Base-by-base conservation (phyloP, 495 filamentous ascomycete genomes). In the Bathelium albidoporum region DNA sequence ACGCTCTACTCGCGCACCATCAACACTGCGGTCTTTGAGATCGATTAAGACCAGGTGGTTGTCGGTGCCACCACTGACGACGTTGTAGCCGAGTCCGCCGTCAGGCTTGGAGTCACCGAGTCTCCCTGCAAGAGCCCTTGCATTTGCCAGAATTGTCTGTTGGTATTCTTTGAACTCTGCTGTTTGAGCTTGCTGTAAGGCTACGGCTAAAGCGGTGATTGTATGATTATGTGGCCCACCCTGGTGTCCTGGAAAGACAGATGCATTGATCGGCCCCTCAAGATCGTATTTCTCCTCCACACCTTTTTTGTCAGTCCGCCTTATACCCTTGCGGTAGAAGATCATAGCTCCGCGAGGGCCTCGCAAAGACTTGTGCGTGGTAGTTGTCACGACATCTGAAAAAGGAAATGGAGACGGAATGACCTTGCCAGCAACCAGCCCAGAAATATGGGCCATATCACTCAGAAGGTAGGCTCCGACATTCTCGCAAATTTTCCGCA, bases 191-290 rank as follows among this genome's bases (percentile, higher is more conserved):
- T 99, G 95, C 81, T 96, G 94, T 66, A 99, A 83, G 55, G 95
- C 95, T 68, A 97, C 95, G 32, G 95, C 89, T 61, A 99, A 83
- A 67, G 95, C 95, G 43, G 95, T 99, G 79, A 99, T 99, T 76
- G 95, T 99, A 84, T 99, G 95, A 83, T 99, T 99, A 82, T 99
- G 95, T 31, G 95, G 95, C 60, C 95, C 95, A 73, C 95, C 95
- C 81, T 99, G 95, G 80, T 99, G 95, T 65, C 95, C 95, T 53
- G 95, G 95, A 84, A 99, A 99, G 75, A 99, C 95, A 64, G 91
- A 96, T 78, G 95, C 93, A 83, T 99, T 99, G 80, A 99, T 99
- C 53, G 91, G 91, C 62, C 83, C 80, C 81, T 97, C 95, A 41
- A 99, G 85, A 73, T 99, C 91, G 72, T 97, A 99, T 72, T 83